phyloP scores from a whole-genome alignment of 257 asterid genomes.

The Forsythia viridissima region DNA sequence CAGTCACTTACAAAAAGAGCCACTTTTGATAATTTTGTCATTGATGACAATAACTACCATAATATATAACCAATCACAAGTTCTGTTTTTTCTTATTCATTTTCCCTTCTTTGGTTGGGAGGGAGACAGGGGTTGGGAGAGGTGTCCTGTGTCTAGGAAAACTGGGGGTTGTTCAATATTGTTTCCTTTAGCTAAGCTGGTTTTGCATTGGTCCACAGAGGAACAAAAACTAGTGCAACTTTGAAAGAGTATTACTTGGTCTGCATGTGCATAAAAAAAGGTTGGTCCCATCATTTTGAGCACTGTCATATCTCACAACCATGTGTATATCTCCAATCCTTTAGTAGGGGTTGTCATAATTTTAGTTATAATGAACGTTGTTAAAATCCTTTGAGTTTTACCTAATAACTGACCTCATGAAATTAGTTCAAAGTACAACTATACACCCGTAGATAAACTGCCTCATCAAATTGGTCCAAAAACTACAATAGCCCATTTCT shows the following conservation, averaged over 20 bases:
- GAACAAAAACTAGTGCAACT: not conserved
- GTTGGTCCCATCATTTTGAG: constrained; percentile 1
- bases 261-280: not conserved
- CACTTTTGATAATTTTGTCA: not conserved
- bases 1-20: not conserved
- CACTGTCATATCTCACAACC: not conserved
- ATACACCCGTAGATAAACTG: not conserved
- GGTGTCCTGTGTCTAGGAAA: not conserved
- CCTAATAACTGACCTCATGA: not conserved
- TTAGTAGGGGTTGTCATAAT: not conserved
- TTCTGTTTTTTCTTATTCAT: not conserved
- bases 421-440: not conserved
- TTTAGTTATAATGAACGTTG: not conserved
- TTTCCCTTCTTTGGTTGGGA: not conserved
- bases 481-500: not conserved
- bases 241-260: not conserved
- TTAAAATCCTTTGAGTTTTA: not conserved
- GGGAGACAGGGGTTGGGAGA: not conserved
- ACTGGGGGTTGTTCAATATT: not conserved
- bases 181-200: not conserved
- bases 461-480: not conserved
- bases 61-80: not conserved
- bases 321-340: not conserved
- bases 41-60: not conserved
- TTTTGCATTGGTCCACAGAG: not conserved